Evolutionary conservation across 208 protist genomes (phyloP).

Genomic region (Leptomonas pyrrhocoris): DNA sequence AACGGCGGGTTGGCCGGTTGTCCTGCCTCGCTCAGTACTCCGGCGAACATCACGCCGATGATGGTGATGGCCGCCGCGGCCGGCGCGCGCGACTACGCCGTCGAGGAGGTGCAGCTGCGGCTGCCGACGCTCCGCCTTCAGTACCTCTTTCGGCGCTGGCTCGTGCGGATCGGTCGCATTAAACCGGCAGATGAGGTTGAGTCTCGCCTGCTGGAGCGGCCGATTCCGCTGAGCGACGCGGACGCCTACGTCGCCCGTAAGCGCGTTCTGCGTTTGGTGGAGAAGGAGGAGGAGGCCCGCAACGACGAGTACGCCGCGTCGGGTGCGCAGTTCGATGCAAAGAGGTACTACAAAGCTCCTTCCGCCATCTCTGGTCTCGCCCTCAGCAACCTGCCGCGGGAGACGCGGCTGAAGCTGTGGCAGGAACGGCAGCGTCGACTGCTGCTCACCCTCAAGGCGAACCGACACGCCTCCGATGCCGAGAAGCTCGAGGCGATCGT

Average conservation of each 20-base stretch:
- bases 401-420: conserved; percentile 67
- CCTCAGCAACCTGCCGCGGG: conserved; percentile 57
- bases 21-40: neutral
- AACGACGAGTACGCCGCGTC: conserved; percentile 27
- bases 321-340: conserved; percentile 29
- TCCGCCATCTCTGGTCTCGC: conserved; percentile 55
- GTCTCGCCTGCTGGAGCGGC: conserved; percentile 44
- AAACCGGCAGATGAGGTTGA: conserved; percentile 49
- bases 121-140: conserved; percentile 38
- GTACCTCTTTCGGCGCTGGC: conserved; percentile 71
- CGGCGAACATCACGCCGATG: neutral
- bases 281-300: conserved; percentile 26
- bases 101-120: conserved; percentile 23
- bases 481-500: conserved; percentile 65
- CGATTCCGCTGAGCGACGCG: conserved; percentile 60
- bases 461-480: conserved; percentile 54
- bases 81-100: conserved; percentile 8
- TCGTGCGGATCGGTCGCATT: conserved; percentile 30
- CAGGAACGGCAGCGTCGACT: conserved; percentile 59
- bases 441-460: conserved; percentile 36
- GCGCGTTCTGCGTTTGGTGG: conserved; percentile 28
- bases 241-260: conserved; percentile 42
- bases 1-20: neutral
- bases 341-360: conserved; percentile 43
- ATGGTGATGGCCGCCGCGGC: conserved; percentile 4